Base-by-base conservation (phyloP, 148 eudicot species). In the Drosera capensis region DNA sequence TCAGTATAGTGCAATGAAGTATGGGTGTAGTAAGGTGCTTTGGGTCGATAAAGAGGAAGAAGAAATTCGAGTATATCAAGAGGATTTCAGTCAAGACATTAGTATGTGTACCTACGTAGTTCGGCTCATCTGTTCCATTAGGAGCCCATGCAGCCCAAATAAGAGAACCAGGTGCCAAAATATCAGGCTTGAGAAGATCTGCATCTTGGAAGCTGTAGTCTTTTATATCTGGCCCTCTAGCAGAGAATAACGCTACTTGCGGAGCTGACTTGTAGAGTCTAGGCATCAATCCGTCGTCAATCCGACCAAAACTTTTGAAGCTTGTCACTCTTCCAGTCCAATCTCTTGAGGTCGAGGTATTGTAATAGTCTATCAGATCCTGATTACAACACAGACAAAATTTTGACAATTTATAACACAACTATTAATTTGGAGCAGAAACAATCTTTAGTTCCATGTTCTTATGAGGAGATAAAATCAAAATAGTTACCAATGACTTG, bases 81-180 rank as follows among this genome's bases (percentile, higher is more conserved):
- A n/a, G n/a, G n/a, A n/a, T n/a, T n/a, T 34, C 9, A 5, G 38
- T 40, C 16, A 13, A 38, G 21, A 12, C 16, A 26, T 9, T 12
- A n/a, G 12, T 30, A 46, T 15, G 7, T 45, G 65, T 73, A 90
- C 97, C 97, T 23, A 51, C 41, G 42, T 71, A 90, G 52, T 90
- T 85, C 22, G 85, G 72, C 64, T 90, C 95, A 49, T 90, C 99
- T 6, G 99, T 84, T 58, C 99, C 99, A 55, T 81, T 84, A 9
- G 73, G 78, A 21, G 99, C 58, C 99, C 99, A 92, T 15, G 99
- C 95, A 49, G 83, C 94, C 99, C 99, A 92, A 24, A 92, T 92
- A 42, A 85, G 84, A 58, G 86, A 67, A 52, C 99, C 99, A 29
- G 99, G 99, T 51, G 99, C 99, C 47, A 92, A 65, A 61, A 92